Conservation (phyloP, 148 eudicot genomes). For the Amaranthus hypochondriacus region DNA sequence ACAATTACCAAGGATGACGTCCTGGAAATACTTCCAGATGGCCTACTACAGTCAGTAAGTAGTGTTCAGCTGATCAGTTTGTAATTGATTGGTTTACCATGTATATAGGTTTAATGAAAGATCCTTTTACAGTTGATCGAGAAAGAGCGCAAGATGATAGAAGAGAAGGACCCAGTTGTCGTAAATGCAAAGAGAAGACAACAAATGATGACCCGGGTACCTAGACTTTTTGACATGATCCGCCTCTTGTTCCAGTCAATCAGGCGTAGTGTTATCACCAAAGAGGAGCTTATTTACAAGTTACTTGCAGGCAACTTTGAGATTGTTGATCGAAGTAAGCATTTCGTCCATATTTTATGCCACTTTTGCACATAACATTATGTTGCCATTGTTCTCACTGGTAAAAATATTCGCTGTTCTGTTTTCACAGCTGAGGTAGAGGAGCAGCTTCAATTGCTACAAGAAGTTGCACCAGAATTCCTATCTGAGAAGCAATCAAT, state of each 20-base stretch:
- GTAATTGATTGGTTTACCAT: not conserved
- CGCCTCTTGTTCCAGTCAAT: slow-evolving; percentile 64
- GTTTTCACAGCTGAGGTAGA: slow-evolving; percentile 65
- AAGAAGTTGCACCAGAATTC: slow-evolving; percentile 78
- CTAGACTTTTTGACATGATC: slow-evolving; percentile 70
- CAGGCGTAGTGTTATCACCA: slow-evolving; percentile 57
- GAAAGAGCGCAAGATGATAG: slow-evolving; percentile 47
- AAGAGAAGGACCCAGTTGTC: slow-evolving; percentile 63
- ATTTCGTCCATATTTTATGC: not conserved
- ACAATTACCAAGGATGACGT: slow-evolving; percentile 40
- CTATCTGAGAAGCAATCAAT: slow-evolving; percentile 46
- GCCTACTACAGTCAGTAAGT: slow-evolving; percentile 66
- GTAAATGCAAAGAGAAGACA: slow-evolving; percentile 62
- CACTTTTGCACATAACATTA: too few species aligned
- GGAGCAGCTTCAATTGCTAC: slow-evolving; percentile 62
- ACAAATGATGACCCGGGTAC: slow-evolving; percentile 54
- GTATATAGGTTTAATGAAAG: not conserved
- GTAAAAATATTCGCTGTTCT: not conserved
- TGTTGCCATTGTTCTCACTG: not conserved
- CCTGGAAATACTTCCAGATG: slow-evolving; percentile 51
- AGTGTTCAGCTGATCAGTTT: not conserved
- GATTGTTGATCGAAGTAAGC: slow-evolving; percentile 66
- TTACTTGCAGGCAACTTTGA: slow-evolving; percentile 45
- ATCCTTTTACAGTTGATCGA: slow-evolving; percentile 54
- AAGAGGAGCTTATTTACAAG: slow-evolving; percentile 71